A percentile compares a stretch with the other conserved stretches of the same genome.
phyloP scores from a whole-genome alignment of 495 filamentous ascomycete genomes.

The Penicillium salamii region DNA sequence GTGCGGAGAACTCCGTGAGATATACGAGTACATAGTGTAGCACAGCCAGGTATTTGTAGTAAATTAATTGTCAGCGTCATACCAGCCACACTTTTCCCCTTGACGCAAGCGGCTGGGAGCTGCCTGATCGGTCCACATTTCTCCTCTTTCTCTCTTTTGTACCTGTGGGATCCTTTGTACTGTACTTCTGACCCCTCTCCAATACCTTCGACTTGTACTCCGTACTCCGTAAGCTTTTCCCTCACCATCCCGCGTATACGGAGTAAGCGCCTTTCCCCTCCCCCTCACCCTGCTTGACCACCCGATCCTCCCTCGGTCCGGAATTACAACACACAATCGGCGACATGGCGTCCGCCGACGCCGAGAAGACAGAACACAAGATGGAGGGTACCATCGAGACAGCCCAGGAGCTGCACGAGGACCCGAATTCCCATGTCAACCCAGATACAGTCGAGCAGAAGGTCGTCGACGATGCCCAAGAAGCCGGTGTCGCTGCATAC shows the following conservation, averaged over 20 bases:
- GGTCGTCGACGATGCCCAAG: conserved; percentile 70
- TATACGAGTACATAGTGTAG: no score
- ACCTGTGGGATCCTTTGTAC: background rate
- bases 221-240: background rate
- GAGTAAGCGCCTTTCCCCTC: background rate
- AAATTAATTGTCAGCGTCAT: background rate
- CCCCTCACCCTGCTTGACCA: conserved; percentile 5
- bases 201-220: background rate
- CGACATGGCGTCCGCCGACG: conserved; percentile 40
- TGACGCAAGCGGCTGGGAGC: conserved; percentile 32
- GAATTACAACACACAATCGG: conserved; percentile 17
- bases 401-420: conserved; percentile 51
- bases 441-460: conserved; percentile 66
- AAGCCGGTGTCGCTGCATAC: conserved; percentile 73
- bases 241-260: background rate
- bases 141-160: conserved; percentile 1
- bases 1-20: no score
- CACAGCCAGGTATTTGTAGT: background rate
- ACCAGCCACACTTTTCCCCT: conserved; percentile 25
- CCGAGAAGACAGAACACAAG: conserved; percentile 62
- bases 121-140: conserved; percentile 11
- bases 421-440: conserved; percentile 66
- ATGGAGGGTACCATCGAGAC: conserved; percentile 70
- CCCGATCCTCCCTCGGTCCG: conserved; percentile 10
- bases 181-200: background rate